These are phyloP conservation scores for Piper betle DNA, from an alignment of 164 flowering plant species.

Conservation along the genomic window DNA sequence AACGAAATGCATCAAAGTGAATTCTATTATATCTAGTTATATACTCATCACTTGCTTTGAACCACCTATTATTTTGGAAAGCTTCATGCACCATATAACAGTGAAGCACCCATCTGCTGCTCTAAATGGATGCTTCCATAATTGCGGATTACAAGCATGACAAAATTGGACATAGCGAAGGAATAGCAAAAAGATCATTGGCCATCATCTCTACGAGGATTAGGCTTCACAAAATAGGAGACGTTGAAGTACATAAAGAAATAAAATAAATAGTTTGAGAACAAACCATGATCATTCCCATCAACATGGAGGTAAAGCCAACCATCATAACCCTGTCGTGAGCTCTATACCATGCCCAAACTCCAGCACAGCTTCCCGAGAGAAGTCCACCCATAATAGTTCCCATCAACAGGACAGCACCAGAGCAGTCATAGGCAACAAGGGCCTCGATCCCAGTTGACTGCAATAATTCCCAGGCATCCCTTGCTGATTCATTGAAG, in stretches of 20 bases:
- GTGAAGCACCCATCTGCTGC: neutral
- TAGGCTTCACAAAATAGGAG: neutral
- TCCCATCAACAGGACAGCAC: conserved; percentile 94
- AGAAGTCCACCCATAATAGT: conserved; percentile 83
- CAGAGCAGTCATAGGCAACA: conserved; percentile 98
- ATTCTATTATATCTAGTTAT: too few species aligned
- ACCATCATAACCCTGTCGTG: conserved; percentile 68
- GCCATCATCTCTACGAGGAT: neutral
- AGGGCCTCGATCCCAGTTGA: conserved; percentile 99
- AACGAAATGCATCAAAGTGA: too few species aligned
- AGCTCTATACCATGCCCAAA: conserved; percentile 60
- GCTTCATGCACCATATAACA: too few species aligned
- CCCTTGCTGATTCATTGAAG: conserved; percentile 94
- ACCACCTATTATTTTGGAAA: too few species aligned
- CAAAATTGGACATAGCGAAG: neutral
- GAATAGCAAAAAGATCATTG: neutral
- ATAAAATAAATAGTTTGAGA: neutral
- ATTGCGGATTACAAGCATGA: neutral
- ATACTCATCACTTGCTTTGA: too few species aligned
- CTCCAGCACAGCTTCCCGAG: conserved; percentile 73
- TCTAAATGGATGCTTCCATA: neutral
- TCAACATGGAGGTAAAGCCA: conserved; percentile 77
- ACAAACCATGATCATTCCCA: conserved; percentile 96
- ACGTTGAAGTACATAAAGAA: neutral
- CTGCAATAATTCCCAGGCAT: conserved; percentile 99